Percentiles rank a stretch among this genome's conserved stretches.
Conservation (phyloP, 2,329 filamentous ascomycete species). For the Aureobasidium lini region DNA sequence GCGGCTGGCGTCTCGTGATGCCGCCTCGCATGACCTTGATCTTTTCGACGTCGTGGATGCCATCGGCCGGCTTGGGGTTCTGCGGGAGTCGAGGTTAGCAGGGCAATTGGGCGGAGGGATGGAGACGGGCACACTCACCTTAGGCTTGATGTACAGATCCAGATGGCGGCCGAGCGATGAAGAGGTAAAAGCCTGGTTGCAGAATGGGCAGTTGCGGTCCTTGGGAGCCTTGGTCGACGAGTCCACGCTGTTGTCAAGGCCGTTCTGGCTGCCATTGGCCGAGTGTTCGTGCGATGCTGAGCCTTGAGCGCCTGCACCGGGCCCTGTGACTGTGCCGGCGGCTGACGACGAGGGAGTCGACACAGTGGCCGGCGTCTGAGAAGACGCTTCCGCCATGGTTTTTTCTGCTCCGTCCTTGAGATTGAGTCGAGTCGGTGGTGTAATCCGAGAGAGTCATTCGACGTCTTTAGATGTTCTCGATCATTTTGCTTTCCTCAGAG, state of each 20-base stretch:
- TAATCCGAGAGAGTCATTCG: conserved; percentile 2
- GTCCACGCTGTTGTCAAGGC: background rate
- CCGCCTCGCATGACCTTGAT: conserved; percentile 75
- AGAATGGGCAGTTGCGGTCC: conserved; percentile 84
- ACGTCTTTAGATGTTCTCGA: conserved; percentile 6
- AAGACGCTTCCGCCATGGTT: conserved; percentile 12
- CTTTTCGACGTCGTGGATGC: conserved; percentile 81
- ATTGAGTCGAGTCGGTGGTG: background rate
- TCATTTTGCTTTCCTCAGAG: background rate
- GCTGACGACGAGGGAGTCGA: conserved; percentile 11
- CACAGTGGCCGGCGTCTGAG: conserved; percentile 5
- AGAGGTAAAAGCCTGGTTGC: conserved; percentile 82
- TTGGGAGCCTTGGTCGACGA: conserved; percentile 50
- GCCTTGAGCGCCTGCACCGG: background rate
- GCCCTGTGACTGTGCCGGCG: conserved; percentile 8
- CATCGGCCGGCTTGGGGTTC: conserved; percentile 81
- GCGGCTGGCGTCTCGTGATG: conserved; percentile 79
- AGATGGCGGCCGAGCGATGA: conserved; percentile 89
- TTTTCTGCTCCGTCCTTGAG: background rate
- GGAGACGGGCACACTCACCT: conserved; percentile 28
- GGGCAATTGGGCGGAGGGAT: background rate
- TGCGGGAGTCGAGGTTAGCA: background rate
- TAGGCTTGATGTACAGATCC: conserved; percentile 87
- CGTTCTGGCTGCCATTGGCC: conserved; percentile 12
- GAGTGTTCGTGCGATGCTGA: conserved; percentile 13